Percentiles rank a stretch among this genome's conserved stretches.
Evolutionary conservation across 2,329 filamentous ascomycete species (phyloP).

Genomic region (Allantophomopsis lycopodina): DNA sequence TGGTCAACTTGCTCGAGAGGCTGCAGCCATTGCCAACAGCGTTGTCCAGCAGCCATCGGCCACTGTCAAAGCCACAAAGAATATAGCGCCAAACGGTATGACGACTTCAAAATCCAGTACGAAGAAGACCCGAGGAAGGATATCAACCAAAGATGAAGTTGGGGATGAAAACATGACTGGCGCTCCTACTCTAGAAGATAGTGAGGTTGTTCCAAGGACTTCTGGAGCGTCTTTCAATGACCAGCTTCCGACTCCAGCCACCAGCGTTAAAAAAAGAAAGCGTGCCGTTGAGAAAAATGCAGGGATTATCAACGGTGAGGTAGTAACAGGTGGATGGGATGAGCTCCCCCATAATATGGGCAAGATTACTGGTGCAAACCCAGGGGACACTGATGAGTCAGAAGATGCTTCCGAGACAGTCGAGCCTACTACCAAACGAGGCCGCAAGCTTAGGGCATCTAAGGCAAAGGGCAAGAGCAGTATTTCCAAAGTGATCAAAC

Average conservation of each 20-base stretch:
- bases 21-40: no score
- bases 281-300: constrained; percentile 3
- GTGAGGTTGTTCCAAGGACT: background rate
- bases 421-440: background rate
- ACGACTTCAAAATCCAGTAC: no score
- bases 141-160: no score
- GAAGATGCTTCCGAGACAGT: background rate
- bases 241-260: background rate
- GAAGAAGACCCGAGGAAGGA: no score
- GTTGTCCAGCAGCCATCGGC: background rate
- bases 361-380: constrained; percentile 9
- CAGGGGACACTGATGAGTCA: background rate
- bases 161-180: no score
- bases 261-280: constrained; percentile 6
- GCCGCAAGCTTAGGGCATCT: background rate
- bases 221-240: background rate
- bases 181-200: background rate
- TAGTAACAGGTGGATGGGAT: constrained; percentile 17
- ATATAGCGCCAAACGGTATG: no score
- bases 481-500: background rate
- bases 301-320: constrained; percentile 1
- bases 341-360: constrained; percentile 45
- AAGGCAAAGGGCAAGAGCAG: no score
- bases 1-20: background rate
- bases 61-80: no score